Percentiles rank a stretch among this genome's conserved stretches.
These are phyloP conservation scores for Clavariopsis aquatica DNA, from an alignment of 495 filamentous ascomycete species.

Conservation along the genomic window DNA sequence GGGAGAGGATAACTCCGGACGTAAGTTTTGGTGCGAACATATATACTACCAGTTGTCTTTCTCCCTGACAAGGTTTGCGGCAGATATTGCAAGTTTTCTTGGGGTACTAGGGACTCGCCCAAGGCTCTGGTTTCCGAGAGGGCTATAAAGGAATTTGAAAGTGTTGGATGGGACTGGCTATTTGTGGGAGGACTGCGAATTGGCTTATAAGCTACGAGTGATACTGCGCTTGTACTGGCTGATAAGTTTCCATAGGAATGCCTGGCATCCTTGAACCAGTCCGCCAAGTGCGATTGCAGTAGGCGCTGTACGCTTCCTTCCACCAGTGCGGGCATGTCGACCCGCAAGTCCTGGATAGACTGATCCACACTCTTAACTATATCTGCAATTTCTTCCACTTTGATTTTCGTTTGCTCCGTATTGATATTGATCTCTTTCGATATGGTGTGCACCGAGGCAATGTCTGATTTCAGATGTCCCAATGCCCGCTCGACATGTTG, in stretches of 20 bases:
- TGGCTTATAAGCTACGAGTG: background rate
- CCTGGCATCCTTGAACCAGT: background rate
- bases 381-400: conserved; percentile 1
- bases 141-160: background rate
- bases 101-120: background rate
- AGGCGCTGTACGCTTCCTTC: conserved; percentile 6
- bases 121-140: background rate
- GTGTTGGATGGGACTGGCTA: background rate
- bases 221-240: too few species aligned
- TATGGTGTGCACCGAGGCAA: background rate
- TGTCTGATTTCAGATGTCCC: background rate
- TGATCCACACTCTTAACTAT: conserved; percentile 6
- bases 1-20: conserved; percentile 1
- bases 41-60: background rate
- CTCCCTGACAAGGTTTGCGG: background rate
- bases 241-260: too few species aligned
- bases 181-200: background rate
- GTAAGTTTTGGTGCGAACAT: conserved; percentile 1
- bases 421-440: background rate
- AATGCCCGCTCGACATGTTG: background rate
- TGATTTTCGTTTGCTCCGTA: background rate
- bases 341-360: conserved; percentile 1
- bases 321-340: background rate
- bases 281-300: background rate
- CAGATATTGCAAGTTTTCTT: background rate